These are phyloP conservation scores for Agaricus subrufescens DNA, from an alignment of 768 basidiomycete species.

Conservation along the genomic window DNA sequence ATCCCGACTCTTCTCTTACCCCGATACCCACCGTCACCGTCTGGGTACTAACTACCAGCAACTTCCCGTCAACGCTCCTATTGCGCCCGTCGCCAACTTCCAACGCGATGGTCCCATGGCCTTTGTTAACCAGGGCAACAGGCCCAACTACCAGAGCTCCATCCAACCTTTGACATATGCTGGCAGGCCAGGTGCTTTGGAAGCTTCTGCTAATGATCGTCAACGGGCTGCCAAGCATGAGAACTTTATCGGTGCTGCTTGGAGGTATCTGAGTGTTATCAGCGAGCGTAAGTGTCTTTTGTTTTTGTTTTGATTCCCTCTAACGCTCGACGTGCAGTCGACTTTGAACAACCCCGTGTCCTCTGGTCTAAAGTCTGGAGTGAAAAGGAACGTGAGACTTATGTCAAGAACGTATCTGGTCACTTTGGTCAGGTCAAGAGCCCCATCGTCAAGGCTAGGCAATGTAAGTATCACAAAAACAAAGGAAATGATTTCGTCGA, in stretches of 20 bases:
- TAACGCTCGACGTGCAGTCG: slow-evolving; percentile 38
- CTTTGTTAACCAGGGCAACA: slow-evolving; percentile 73
- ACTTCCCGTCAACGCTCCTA: slow-evolving; percentile 81
- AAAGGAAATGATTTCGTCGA: neutral
- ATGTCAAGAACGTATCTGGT: slow-evolving; percentile 62
- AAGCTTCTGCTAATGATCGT: slow-evolving; percentile 34
- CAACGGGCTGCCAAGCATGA: slow-evolving; percentile 56
- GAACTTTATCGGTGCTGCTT: slow-evolving; percentile 67
- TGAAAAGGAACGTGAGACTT: slow-evolving; percentile 53
- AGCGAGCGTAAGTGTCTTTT: slow-evolving; percentile 61
- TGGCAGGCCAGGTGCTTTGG: slow-evolving; percentile 38
- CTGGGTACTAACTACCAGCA: slow-evolving; percentile 81
- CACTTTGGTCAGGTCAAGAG: slow-evolving; percentile 63
- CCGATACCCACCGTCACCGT: slow-evolving; percentile 83
- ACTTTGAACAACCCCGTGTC: slow-evolving; percentile 80
- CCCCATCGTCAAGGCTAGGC: slow-evolving; percentile 51
- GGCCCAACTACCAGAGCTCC: slow-evolving; percentile 85
- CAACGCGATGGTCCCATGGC: slow-evolving; percentile 77
- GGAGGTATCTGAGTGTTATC: slow-evolving; percentile 65
- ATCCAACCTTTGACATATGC: slow-evolving; percentile 69
- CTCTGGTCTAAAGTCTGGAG: slow-evolving; percentile 67
- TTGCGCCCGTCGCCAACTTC: slow-evolving; percentile 80
- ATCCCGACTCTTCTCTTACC: slow-evolving; percentile 93
- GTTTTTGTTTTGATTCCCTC: neutral
- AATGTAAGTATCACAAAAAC: slow-evolving; percentile 44